phyloP scores from a whole-genome alignment of 2,329 filamentous ascomycete genomes.

The Aureobasidium sp. region DNA sequence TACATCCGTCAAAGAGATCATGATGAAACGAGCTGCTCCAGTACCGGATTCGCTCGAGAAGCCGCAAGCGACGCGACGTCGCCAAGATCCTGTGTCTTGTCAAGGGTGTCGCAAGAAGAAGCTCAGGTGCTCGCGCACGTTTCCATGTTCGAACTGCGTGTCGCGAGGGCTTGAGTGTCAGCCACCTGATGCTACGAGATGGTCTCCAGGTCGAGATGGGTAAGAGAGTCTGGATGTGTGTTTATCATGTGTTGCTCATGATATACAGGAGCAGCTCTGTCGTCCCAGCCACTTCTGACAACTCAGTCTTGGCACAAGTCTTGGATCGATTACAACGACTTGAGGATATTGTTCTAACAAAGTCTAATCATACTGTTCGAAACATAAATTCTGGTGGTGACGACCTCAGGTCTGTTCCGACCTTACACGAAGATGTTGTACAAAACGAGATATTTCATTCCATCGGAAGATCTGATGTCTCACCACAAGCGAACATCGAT shows the following conservation, averaged over 20 bases:
- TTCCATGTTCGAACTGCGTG: constrained; percentile 21
- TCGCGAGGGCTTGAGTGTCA: constrained; percentile 16
- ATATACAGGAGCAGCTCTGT: not conserved
- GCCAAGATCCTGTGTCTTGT: constrained; percentile 22
- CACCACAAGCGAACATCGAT: not conserved
- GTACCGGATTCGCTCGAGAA: not conserved
- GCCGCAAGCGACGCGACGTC: constrained; percentile 11
- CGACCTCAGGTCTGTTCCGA: no score
- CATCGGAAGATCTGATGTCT: not conserved
- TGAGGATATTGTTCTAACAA: constrained; percentile 1
- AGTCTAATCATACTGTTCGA: not conserved
- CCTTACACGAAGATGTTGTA: constrained; percentile 1
- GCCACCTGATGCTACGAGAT: not conserved
- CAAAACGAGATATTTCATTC: not conserved
- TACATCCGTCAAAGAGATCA: no score
- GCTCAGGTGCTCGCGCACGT: constrained; percentile 16
- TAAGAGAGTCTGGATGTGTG: not conserved
- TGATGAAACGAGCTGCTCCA: not conserved
- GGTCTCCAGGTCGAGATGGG: not conserved
- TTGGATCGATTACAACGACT: not conserved
- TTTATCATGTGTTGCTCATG: not conserved
- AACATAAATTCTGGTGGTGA: not conserved
- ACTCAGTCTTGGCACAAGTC: not conserved
- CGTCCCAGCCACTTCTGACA: not conserved
- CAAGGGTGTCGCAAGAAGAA: constrained; percentile 18